Conservation (phyloP, 2,329 filamentous ascomycete genomes). For the Triangularia setosa region DNA sequence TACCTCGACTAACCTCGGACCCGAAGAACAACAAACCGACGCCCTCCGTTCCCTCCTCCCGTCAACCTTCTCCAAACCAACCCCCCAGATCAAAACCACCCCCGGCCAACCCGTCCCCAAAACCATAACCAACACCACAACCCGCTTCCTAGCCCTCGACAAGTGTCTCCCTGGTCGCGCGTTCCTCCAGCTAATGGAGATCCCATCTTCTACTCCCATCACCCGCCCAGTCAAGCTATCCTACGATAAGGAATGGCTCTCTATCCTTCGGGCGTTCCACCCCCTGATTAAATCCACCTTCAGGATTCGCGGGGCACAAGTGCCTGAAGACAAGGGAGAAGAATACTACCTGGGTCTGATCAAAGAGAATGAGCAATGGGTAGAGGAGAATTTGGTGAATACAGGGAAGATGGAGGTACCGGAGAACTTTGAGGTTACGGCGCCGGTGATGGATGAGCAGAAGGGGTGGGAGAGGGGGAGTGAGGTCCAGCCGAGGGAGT, state of each 20-base stretch:
- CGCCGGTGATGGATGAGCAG: slow-evolving; percentile 62
- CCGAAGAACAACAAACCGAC: slow-evolving; percentile 38
- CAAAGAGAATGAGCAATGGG: slow-evolving; percentile 69
- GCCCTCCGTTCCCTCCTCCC: slow-evolving; percentile 71
- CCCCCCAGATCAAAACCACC: slow-evolving; percentile 34
- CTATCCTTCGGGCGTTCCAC: slow-evolving; percentile 82
- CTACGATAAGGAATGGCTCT: slow-evolving; percentile 94
- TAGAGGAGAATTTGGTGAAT: slow-evolving; percentile 69
- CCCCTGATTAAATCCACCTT: slow-evolving; percentile 51
- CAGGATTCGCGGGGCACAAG: slow-evolving; percentile 52
- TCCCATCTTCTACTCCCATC: slow-evolving; percentile 36
- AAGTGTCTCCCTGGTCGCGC: slow-evolving; percentile 79
- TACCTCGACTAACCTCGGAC: not conserved
- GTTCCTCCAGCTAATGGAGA: slow-evolving; percentile 75
- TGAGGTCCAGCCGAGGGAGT: slow-evolving; percentile 67
- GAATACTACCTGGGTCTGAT: slow-evolving; percentile 65
- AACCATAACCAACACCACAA: slow-evolving; percentile 72
- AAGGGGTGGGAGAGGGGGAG: slow-evolving; percentile 52
- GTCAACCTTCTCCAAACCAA: slow-evolving; percentile 60
- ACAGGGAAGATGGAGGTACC: slow-evolving; percentile 64
- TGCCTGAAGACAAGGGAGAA: slow-evolving; percentile 63
- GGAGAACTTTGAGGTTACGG: slow-evolving; percentile 72
- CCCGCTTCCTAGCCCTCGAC: slow-evolving; percentile 84
- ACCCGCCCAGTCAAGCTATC: slow-evolving; percentile 47
- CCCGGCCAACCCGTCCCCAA: slow-evolving; percentile 63